Evolutionary conservation across 805 yeast species (phyloP).

Genomic region (Yamadazyma scolyti): DNA sequence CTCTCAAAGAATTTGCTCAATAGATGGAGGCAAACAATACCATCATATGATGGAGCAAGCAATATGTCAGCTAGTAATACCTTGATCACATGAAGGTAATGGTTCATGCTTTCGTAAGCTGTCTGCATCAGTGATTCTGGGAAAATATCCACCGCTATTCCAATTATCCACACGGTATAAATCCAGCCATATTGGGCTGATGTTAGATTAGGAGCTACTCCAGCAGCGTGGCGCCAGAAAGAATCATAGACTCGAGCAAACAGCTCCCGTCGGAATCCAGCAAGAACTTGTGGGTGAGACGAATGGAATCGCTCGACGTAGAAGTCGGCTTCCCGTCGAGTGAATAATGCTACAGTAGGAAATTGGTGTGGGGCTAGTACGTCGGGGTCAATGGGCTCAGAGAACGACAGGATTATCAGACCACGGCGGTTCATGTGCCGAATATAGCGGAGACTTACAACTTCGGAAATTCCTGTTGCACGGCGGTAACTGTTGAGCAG

Average conservation of each 20-base stretch:
- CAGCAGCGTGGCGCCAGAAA: constrained; percentile 6
- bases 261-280: constrained; percentile 3
- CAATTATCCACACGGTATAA: constrained; percentile 9
- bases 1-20: constrained; percentile 9
- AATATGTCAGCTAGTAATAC: constrained; percentile 7
- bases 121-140: constrained; percentile 9
- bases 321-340: constrained; percentile 6
- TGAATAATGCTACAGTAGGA: constrained; percentile 7
- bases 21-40: constrained; percentile 6
- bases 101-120: constrained; percentile 6
- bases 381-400: constrained; percentile 7
- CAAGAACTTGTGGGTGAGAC: constrained; percentile 1
- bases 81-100: constrained; percentile 8
- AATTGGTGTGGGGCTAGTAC: constrained; percentile 1
- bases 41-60: constrained; percentile 8
- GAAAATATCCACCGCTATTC: constrained; percentile 7
- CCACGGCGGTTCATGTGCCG: constrained; percentile 9
- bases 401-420: constrained; percentile 10
- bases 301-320: constrained; percentile 4
- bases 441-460: constrained; percentile 7
- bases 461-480: constrained; percentile 3
- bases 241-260: constrained; percentile 3
- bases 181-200: constrained; percentile 7
- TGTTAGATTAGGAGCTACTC: constrained; percentile 2
- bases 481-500: constrained; percentile 7